Conservation (phyloP, 2,329 filamentous ascomycete genomes). For the Microthyrium microscopicum region DNA sequence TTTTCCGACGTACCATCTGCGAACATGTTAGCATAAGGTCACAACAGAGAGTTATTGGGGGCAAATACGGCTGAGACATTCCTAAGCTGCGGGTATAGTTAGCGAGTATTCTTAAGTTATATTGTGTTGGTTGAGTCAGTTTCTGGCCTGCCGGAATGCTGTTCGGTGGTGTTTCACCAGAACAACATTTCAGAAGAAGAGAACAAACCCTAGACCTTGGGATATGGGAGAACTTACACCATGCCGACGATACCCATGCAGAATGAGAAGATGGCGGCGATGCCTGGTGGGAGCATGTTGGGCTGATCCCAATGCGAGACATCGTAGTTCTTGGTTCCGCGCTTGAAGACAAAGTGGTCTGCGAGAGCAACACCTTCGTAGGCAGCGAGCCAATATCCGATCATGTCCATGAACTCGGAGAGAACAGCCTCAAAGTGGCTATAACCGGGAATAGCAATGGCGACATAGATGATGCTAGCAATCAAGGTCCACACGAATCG, state of each 20-base stretch:
- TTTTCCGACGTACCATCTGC: conserved; percentile 42
- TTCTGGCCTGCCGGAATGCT: not conserved
- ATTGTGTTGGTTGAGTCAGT: no score
- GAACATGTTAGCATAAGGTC: no score
- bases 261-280: conserved; percentile 48
- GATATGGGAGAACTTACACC: conserved; percentile 53
- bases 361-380: conserved; percentile 49
- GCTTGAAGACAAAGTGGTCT: conserved; percentile 54
- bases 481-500: conserved; percentile 51
- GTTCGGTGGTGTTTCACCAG: not conserved
- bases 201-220: conserved; percentile 41
- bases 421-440: conserved; percentile 45
- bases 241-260: conserved; percentile 47
- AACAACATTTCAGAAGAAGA: not conserved
- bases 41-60: not conserved
- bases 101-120: no score
- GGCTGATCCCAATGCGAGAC: conserved; percentile 41
- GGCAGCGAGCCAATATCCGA: conserved; percentile 58
- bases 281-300: conserved; percentile 41
- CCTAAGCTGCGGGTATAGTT: no score
- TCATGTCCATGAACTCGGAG: conserved; percentile 48
- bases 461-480: conserved; percentile 46
- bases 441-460: conserved; percentile 55
- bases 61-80: no score
- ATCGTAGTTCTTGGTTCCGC: conserved; percentile 43